These are phyloP conservation scores for Arthrinium phaeospermum DNA, from an alignment of 2,329 filamentous ascomycete genomes.

Conservation along the genomic window DNA sequence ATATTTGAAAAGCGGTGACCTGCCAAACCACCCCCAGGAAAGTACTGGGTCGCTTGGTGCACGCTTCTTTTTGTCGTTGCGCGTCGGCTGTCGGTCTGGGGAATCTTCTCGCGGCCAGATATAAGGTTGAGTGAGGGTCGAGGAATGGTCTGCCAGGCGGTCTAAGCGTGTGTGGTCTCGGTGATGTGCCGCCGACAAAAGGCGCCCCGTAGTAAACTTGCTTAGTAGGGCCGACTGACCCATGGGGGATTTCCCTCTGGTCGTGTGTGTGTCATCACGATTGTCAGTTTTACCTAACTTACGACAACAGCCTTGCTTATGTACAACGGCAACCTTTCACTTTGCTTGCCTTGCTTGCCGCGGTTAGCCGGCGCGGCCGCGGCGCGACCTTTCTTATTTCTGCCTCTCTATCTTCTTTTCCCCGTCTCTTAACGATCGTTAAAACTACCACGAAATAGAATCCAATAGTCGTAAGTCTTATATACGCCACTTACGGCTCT, in stretches of 20 bases:
- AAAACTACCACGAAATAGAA: neutral
- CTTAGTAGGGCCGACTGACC: conserved; percentile 4
- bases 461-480: neutral
- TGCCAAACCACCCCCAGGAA: neutral
- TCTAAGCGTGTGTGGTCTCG: neutral
- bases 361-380: neutral
- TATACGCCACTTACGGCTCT: neutral
- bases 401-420: too few species aligned
- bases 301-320: neutral
- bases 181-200: neutral
- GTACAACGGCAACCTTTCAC: neutral
- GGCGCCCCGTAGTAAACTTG: neutral
- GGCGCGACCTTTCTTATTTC: neutral
- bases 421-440: neutral
- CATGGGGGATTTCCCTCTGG: neutral
- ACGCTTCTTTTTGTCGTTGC: neutral
- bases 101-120: neutral
- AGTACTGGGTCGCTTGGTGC: neutral
- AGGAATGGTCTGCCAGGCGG: neutral
- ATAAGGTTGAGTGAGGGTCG: neutral
- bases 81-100: neutral
- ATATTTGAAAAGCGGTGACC: neutral
- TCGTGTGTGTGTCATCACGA: neutral
- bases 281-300: neutral
- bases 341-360: neutral